Base-by-base conservation (phyloP, 441 rosid species). In the Gossypium gossypioides region DNA sequence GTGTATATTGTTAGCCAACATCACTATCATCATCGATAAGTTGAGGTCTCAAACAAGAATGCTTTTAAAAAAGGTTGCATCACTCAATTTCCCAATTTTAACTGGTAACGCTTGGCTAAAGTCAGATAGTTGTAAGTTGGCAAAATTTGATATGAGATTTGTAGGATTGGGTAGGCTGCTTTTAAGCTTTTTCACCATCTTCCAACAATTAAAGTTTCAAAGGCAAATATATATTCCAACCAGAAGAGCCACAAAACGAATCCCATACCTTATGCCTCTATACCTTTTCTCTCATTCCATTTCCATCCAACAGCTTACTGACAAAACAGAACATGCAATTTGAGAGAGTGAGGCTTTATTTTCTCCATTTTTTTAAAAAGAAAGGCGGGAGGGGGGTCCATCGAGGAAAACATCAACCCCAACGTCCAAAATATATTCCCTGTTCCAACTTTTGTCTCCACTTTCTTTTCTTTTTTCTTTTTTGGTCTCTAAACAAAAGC, bases 281-380 rank as follows among this genome's bases (percentile, higher is more conserved):
- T 2, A 29, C 7, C 81, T 37, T 74, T 76, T 75, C 68, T 63
- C 1, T 6, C 69, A 65, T 42, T 16, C 42, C 84, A 76, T 72
- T 65, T 44, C 68, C 67, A 16, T 79, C 83, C 83, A 81, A 75
- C 22, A 19, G 51, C 67, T 62, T 57, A 0, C 63, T 48, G 80
- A 76, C 82, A 78, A 75, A 77, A 70, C 63, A 51, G 73, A 72
- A 69, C 70, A 16, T 63, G 46, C 13, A 27, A 2, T 6, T 54
- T 8, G 12, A 42, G 70, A 29, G 21, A 67, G 16, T 37, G 18
- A 18, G 10, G 48, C 74, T 78, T 70, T 69, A 72, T 76, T 22
- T 42, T 73, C 77, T 72, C 76, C 40, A 74, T 40, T 37, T 37
- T 34, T 37, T 6, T 1, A 37, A 37, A 37, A 37, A 37, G 42